Conservation (phyloP, 2,329 filamentous ascomycete genomes). For the Dothistroma pini region DNA sequence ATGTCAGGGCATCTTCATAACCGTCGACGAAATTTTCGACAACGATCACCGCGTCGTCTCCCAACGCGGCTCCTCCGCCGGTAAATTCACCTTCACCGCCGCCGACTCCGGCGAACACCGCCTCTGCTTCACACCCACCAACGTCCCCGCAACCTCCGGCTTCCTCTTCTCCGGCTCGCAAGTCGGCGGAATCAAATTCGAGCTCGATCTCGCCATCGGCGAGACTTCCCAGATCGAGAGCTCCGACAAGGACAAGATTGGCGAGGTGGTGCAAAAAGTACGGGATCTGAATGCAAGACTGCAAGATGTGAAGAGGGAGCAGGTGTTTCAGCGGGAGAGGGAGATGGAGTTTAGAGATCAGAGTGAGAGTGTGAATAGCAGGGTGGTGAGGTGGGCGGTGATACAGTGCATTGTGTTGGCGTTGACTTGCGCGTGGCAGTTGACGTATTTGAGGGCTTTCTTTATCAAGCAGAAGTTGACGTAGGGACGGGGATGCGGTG, state of each 20-base stretch:
- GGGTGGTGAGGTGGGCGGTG: slow-evolving; percentile 90
- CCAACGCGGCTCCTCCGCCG: slow-evolving; percentile 69
- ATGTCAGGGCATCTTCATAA: slow-evolving; percentile 69
- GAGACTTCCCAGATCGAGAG: slow-evolving; percentile 92
- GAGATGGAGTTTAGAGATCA: slow-evolving; percentile 98
- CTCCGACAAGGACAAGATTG: slow-evolving; percentile 87
- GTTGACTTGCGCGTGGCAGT: slow-evolving; percentile 91
- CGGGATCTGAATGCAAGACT: slow-evolving; percentile 84
- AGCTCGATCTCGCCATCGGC: slow-evolving; percentile 87
- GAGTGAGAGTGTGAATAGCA: slow-evolving; percentile 85
- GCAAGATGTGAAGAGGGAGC: slow-evolving; percentile 85
- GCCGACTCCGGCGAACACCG: slow-evolving; percentile 93
- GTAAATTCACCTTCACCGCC: slow-evolving; percentile 93
- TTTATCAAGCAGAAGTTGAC: slow-evolving; percentile 99
- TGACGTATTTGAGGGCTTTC: slow-evolving; percentile 91
- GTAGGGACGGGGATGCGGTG: slow-evolving; percentile 42
- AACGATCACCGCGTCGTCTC: slow-evolving; percentile 95
- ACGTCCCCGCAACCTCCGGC: slow-evolving; percentile 62
- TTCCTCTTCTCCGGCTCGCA: slow-evolving; percentile 66
- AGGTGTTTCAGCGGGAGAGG: slow-evolving; percentile 96
- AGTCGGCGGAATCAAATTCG: slow-evolving; percentile 76
- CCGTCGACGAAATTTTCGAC: slow-evolving; percentile 95
- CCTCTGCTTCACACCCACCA: slow-evolving; percentile 87
- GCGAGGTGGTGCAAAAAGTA: slow-evolving; percentile 82
- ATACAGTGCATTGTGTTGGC: slow-evolving; percentile 83